Evolutionary conservation across 768 basidiomycete genomes (phyloP).

Genomic region (Calocybe indica): DNA sequence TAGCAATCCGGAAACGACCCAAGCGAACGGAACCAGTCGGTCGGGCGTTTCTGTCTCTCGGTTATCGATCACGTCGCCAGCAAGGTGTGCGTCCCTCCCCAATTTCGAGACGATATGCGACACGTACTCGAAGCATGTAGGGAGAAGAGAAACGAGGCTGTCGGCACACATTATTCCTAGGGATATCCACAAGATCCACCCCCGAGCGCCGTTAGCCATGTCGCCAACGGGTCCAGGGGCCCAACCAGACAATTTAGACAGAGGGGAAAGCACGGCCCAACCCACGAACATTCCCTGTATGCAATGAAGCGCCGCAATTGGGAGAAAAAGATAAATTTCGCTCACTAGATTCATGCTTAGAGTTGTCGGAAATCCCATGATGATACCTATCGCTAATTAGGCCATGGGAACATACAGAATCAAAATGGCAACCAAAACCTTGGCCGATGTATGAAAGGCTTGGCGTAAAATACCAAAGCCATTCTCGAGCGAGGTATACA

Average conservation of each 20-base stretch:
- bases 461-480: constrained; percentile 93
- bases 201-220: constrained; percentile 83
- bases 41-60: constrained; percentile 74
- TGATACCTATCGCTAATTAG: constrained; percentile 55
- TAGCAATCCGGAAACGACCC: constrained; percentile 69
- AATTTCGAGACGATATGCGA: constrained; percentile 22
- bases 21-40: constrained; percentile 71
- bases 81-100: constrained; percentile 15
- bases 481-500: constrained; percentile 72
- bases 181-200: constrained; percentile 96
- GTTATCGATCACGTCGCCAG: constrained; percentile 28
- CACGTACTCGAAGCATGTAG: constrained; percentile 57
- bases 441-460: constrained; percentile 91
- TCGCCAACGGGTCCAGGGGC: constrained; percentile 90
- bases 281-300: constrained; percentile 90
- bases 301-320: constrained; percentile 3
- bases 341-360: constrained; percentile 85
- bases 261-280: constrained; percentile 90
- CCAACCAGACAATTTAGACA: constrained; percentile 81
- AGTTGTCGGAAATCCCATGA: constrained; percentile 96
- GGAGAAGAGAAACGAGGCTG: constrained; percentile 78
- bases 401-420: constrained; percentile 3
- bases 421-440: constrained; percentile 37
- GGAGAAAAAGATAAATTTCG: constrained; percentile 2
- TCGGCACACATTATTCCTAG: constrained; percentile 96